Evolutionary conservation across 2,329 filamentous ascomycete genomes (phyloP).

Genomic region (Orbilia ellipsospora): DNA sequence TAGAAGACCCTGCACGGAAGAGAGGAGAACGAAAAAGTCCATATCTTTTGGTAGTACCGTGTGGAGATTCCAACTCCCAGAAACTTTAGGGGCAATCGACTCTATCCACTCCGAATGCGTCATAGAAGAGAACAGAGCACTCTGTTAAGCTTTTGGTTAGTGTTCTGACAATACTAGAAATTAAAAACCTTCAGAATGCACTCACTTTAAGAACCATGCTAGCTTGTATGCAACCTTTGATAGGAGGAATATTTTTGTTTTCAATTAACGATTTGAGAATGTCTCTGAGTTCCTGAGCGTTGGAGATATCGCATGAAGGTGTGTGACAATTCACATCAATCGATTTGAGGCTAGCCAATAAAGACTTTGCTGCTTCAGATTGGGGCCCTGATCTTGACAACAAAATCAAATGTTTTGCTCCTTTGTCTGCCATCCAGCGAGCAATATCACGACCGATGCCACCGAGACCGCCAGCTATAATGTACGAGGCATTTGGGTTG

Average conservation of each 20-base stretch:
- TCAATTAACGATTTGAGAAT: not conserved
- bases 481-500: slow-evolving; percentile 65
- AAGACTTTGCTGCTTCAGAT: slow-evolving; percentile 14
- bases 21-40: slow-evolving; percentile 65
- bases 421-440: slow-evolving; percentile 66
- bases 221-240: slow-evolving; percentile 32
- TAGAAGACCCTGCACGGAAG: slow-evolving; percentile 61
- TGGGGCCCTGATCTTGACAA: slow-evolving; percentile 66
- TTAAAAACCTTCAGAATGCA: too few species aligned
- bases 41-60: slow-evolving; percentile 62
- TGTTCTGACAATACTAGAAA: too few species aligned
- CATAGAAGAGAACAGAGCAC: slow-evolving; percentile 31
- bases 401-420: slow-evolving; percentile 68
- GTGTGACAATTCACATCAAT: slow-evolving; percentile 23
- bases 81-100: slow-evolving; percentile 67
- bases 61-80: slow-evolving; percentile 69
- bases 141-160: too few species aligned
- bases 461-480: slow-evolving; percentile 70
- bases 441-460: slow-evolving; percentile 70
- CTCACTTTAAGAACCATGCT: slow-evolving; percentile 31
- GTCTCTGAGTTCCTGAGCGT: not conserved
- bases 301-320: slow-evolving; percentile 20
- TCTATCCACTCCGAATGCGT: slow-evolving; percentile 65
- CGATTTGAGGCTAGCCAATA: slow-evolving; percentile 3
- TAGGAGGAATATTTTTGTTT: too few species aligned